Evolutionary conservation across 371 early-diverging fungal genomes (phyloP).

Genomic region (Circinella minor): DNA sequence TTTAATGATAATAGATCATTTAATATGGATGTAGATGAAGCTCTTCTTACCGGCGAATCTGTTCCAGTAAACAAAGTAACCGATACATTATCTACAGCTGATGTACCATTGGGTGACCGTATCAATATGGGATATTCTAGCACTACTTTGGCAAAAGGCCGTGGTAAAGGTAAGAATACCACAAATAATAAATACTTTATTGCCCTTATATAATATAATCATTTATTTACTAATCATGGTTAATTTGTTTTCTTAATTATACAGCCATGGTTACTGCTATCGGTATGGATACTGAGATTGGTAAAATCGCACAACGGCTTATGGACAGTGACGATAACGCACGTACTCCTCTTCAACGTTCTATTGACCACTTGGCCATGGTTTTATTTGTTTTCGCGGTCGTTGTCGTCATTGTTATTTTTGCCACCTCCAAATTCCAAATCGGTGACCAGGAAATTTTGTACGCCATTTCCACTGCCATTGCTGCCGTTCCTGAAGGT

Average conservation of each 20-base stretch:
- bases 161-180: constrained; percentile 51
- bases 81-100: constrained; percentile 33
- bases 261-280: constrained; percentile 83
- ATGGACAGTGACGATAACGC: constrained; percentile 66
- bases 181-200: constrained; percentile 82
- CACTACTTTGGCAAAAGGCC: constrained; percentile 58
- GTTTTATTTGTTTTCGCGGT: constrained; percentile 59
- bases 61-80: constrained; percentile 42
- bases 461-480: constrained; percentile 84
- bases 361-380: constrained; percentile 69
- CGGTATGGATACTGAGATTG: constrained; percentile 92
- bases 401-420: constrained; percentile 57
- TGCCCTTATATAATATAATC: constrained; percentile 22
- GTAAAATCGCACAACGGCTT: constrained; percentile 87
- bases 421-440: constrained; percentile 61
- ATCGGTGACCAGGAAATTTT: constrained; percentile 69
- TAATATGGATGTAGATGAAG: constrained; percentile 88
- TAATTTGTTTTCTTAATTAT: constrained; percentile 66
- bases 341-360: constrained; percentile 76
- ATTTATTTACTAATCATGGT: too few relatives aligned
- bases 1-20: constrained; percentile 49
- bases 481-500: constrained; percentile 96
- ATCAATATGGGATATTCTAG: constrained; percentile 68
- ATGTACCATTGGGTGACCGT: constrained; percentile 58
- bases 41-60: constrained; percentile 77